Evolutionary conservation across 2,329 filamentous ascomycete species (phyloP).

Genomic region (Berkeleyomyces basicola): DNA sequence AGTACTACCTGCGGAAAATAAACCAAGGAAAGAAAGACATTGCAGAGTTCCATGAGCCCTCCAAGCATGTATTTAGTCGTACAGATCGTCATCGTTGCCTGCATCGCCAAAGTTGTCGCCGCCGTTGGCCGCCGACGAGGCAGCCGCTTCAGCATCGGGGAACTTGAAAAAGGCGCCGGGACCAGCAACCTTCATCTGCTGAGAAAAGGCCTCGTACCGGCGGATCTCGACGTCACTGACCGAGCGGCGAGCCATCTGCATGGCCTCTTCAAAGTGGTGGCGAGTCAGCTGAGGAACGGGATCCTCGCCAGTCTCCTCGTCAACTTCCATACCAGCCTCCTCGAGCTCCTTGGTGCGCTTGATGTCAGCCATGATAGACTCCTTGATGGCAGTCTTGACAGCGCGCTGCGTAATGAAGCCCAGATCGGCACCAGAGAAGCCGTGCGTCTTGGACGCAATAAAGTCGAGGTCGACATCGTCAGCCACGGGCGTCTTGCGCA

Average conservation of each 20-base stretch:
- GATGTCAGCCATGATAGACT: constrained; percentile 78
- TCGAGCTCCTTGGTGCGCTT: constrained; percentile 80
- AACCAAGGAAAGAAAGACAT: constrained; percentile 1
- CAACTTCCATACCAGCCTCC: constrained; percentile 54
- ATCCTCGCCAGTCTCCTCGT: constrained; percentile 70
- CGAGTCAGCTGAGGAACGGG: constrained; percentile 91
- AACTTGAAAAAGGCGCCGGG: constrained; percentile 98
- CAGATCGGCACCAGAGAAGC: constrained; percentile 98
- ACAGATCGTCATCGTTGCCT: constrained; percentile 91
- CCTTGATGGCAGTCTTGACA: constrained; percentile 98
- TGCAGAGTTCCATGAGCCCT: not conserved
- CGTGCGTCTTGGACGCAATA: constrained; percentile 94
- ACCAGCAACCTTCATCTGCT: constrained; percentile 97
- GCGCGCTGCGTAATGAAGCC: constrained; percentile 98
- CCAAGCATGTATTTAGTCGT: constrained; percentile 36
- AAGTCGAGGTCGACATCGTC: constrained; percentile 72
- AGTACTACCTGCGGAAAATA: not conserved
- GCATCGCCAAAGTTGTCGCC: constrained; percentile 60
- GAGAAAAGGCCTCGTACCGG: constrained; percentile 93
- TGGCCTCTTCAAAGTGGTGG: constrained; percentile 96
- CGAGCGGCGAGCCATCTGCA: constrained; percentile 84
- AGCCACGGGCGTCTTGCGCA: constrained; percentile 92
- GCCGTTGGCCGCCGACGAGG: constrained; percentile 37
- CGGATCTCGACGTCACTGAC: constrained; percentile 95
- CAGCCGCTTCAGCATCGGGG: constrained; percentile 45